Evolutionary conservation across 345 rosid species (phyloP), one percentile per base, ranked within the genome.

Genomic region (Noccaea bulbosa): DNA sequence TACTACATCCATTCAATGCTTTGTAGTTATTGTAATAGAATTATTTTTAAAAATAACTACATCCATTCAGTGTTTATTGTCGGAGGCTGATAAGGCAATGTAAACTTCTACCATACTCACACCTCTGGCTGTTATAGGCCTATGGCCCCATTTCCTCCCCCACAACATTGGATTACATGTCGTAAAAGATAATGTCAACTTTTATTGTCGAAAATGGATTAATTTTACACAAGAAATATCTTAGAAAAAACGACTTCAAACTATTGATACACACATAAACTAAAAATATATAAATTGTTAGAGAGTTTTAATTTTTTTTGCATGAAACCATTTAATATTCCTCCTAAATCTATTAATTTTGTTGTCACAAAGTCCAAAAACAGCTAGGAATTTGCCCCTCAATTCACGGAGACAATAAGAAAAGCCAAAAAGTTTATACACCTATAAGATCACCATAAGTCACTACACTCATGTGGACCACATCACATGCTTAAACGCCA

Each of bases 11-110:
- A 70, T 48, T 49, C 41, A 70, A 40, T 61, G 61, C 22, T 20
- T 20, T 20, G 22, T 20, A 20, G 22, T 20, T 20, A 20, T 20
- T 20, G 22, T 20, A 20, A 20, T 20, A 20, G 22, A 20, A 20
- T 20, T 20, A 20, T 20, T 20, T 20, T 20, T 20, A 20, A 20
- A 20, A 20, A 20, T 20, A 20, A 20, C 22, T 20, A 20, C 44
- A 32, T 11, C 48, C 50, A 70, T 48, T 49, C 41, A 70, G 32
- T 61, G 61, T 69, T 59, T 60, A 20, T 51, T 51, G 75, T 51
- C 74, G 61, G 67, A 70, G 50, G 43, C 60, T 40, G 10, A 17
- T 60, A 40, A 38, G 61, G 45, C 16, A 17, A 70, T 30, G 52
- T 37, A 45, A 57, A 38, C 33, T 39, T 30, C 47, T 27, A 38